Evolutionary conservation across 2,329 filamentous ascomycete genomes (phyloP).

Genomic region (Leptographium procerum): DNA sequence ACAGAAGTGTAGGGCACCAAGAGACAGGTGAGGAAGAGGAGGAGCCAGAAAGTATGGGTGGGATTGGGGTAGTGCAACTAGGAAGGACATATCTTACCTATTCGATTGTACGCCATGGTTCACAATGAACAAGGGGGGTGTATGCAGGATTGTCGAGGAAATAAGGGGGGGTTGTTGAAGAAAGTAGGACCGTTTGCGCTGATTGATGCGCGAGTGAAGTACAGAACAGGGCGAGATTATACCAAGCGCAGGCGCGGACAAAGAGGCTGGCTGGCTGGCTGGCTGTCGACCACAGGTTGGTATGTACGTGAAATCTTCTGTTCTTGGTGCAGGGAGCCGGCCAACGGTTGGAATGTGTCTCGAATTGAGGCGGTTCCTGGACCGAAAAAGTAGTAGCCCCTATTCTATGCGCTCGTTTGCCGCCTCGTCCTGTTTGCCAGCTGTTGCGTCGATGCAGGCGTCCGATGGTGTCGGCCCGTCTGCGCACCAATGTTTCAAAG

Average conservation of each 20-base stretch:
- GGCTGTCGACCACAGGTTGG: background rate
- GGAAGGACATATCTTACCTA: conserved; percentile 53
- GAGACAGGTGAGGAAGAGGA: background rate
- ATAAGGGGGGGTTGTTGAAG: background rate
- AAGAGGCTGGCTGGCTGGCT: background rate
- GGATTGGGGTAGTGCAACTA: background rate
- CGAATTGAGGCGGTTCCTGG: conserved; percentile 1
- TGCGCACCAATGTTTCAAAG: background rate
- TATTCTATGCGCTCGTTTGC: background rate
- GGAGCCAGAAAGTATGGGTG: background rate
- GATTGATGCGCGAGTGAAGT: background rate
- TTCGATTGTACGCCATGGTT: conserved; percentile 61
- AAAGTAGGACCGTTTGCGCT: background rate
- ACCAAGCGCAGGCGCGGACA: background rate
- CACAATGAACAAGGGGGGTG: conserved; percentile 5
- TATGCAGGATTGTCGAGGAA: background rate
- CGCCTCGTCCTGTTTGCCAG: background rate
- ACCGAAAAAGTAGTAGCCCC: background rate
- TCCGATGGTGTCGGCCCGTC: background rate
- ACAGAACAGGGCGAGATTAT: background rate
- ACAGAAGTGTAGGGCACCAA: background rate
- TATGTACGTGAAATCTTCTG: background rate
- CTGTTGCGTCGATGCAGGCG: background rate
- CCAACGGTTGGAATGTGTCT: conserved; percentile 12
- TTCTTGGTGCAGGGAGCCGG: background rate